These are phyloP conservation scores for Salix suchowensis DNA, from an alignment of 345 rosid species.

Conservation along the genomic window DNA sequence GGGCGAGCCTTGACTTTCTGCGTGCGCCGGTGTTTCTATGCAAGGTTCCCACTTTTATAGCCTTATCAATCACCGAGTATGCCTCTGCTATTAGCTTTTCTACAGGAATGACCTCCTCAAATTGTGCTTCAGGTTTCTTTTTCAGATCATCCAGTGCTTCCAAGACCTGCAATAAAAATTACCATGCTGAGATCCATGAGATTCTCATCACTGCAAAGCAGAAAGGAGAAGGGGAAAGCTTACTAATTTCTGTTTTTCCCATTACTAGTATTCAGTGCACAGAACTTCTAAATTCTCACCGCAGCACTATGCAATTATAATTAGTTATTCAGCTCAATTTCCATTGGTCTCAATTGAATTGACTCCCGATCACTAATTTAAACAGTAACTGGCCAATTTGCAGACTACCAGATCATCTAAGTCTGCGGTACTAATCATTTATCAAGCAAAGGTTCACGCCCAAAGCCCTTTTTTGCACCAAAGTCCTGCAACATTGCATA, in stretches of 20 bases:
- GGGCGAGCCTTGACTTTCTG: constrained; percentile 83
- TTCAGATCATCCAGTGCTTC: constrained; percentile 64
- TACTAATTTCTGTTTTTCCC: not conserved
- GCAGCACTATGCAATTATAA: no score
- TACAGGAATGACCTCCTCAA: constrained; percentile 60
- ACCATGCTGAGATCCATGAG: no score
- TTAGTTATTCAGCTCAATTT: not conserved
- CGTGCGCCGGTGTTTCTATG: constrained; percentile 81
- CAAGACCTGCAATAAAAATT: constrained; percentile 51
- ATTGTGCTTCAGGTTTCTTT: constrained; percentile 77
- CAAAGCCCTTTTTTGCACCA: not conserved
- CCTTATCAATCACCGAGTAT: constrained; percentile 80
- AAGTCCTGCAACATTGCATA: not conserved
- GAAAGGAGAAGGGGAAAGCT: not conserved
- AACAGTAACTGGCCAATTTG: not conserved
- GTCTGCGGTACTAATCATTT: not conserved
- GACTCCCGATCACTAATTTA: not conserved
- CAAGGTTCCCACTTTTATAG: constrained; percentile 61
- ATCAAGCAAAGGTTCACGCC: not conserved
- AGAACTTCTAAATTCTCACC: not conserved
- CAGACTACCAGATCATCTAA: no score
- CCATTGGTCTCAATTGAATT: not conserved
- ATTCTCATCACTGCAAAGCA: not conserved
- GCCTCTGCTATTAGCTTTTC: constrained; percentile 88
- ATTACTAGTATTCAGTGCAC: not conserved